phyloP scores from a whole-genome alignment of 768 basidiomycete species.

The Suillus plorans region DNA sequence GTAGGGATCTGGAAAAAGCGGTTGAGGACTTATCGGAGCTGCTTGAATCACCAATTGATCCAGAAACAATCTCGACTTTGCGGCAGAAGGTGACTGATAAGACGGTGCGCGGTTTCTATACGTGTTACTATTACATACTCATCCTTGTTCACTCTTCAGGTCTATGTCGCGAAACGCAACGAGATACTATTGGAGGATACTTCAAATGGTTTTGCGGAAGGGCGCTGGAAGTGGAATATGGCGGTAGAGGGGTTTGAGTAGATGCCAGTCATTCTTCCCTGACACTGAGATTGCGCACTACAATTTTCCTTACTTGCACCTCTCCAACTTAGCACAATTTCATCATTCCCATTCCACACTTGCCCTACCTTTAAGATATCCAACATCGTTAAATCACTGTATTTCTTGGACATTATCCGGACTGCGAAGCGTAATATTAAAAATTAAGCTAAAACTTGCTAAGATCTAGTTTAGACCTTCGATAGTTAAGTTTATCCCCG shows the following conservation, averaged over 20 bases:
- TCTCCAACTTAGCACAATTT: background rate
- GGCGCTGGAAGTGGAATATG: conserved; percentile 81
- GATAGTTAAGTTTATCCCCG: too few relatives aligned
- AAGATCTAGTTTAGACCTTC: background rate
- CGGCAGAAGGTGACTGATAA: conserved; percentile 95
- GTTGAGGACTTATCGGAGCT: conserved; percentile 95
- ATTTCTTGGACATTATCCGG: conserved; percentile 1
- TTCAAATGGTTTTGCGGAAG: conserved; percentile 84
- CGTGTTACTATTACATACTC: background rate
- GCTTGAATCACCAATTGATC: conserved; percentile 87
- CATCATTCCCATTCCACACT: background rate
- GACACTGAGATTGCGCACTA: background rate
- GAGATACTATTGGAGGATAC: conserved; percentile 96
- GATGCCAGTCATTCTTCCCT: conserved; percentile 10
- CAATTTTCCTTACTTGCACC: background rate
- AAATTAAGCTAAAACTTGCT: background rate
- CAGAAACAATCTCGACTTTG: conserved; percentile 76
- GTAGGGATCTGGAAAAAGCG: conserved; percentile 87
- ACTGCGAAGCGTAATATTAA: background rate
- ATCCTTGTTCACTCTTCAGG: conserved; percentile 35
- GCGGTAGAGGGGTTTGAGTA: conserved; percentile 69
- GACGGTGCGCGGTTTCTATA: conserved; percentile 53
- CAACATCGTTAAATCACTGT: conserved; percentile 1
- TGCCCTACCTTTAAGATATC: background rate
- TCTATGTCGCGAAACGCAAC: conserved; percentile 96